Conservation (phyloP, 257 asterid genomes). For the Solanum bukasovii region DNA sequence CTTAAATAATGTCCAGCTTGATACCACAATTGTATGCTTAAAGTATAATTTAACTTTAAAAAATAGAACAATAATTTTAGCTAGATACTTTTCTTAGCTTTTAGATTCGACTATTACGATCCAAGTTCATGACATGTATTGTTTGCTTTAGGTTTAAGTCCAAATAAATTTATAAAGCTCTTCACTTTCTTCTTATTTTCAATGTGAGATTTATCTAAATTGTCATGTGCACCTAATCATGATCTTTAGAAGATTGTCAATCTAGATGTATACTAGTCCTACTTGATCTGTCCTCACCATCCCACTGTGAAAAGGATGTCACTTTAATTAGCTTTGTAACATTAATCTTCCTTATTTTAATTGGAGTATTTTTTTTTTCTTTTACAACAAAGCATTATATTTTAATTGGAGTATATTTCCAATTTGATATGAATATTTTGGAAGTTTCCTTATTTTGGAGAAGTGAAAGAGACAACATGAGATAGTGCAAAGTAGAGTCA, state of each 20-base stretch:
- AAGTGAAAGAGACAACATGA: background rate
- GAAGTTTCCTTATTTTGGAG: background rate
- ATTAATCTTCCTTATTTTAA: background rate
- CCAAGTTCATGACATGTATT: background rate
- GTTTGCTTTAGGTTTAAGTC: background rate
- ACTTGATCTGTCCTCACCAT: background rate
- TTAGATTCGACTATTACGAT: background rate
- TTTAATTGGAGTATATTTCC: background rate
- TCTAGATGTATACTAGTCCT: background rate
- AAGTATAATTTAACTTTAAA: background rate
- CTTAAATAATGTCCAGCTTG: background rate
- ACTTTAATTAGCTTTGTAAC: background rate
- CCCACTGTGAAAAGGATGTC: background rate
- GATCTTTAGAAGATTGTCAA: background rate
- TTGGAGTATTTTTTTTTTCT: background rate
- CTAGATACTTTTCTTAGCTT: background rate
- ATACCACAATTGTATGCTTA: background rate
- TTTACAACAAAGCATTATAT: background rate
- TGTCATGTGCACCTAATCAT: background rate
- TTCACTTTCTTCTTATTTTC: background rate
- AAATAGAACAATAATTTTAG: background rate
- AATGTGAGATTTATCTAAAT: background rate
- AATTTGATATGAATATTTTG: background rate
- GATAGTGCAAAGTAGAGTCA: background rate
- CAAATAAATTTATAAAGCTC: background rate